These are phyloP conservation scores for Bocquillonia castaneifolia DNA, from an alignment of 441 rosid species.

Conservation along the genomic window DNA sequence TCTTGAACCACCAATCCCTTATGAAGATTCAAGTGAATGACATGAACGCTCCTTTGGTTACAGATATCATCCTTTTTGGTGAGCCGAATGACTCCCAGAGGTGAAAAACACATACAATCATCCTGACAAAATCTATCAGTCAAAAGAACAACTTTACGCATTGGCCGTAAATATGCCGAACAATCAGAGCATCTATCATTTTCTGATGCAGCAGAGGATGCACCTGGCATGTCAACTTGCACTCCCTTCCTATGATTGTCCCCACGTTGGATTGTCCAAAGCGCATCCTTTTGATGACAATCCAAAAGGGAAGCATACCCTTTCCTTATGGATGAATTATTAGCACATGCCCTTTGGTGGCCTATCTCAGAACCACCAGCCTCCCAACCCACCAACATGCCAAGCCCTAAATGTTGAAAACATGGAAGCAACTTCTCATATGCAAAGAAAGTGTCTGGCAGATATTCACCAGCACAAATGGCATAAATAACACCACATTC, in stretches of 20 bases:
- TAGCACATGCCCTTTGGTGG: slow-evolving; percentile 37
- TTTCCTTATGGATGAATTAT: slow-evolving; percentile 26
- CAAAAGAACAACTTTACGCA: slow-evolving; percentile 62
- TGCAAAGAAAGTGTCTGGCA: slow-evolving; percentile 39
- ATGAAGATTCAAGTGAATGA: slow-evolving; percentile 59
- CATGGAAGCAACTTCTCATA: slow-evolving; percentile 43
- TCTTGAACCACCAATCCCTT: slow-evolving; percentile 42
- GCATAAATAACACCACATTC: slow-evolving; percentile 66
- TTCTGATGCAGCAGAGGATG: slow-evolving; percentile 49
- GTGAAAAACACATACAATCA: slow-evolving; percentile 71
- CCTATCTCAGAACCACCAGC: slow-evolving; percentile 68
- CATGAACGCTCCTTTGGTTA: slow-evolving; percentile 33
- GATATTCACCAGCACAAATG: slow-evolving; percentile 43
- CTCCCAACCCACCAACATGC: slow-evolving; percentile 67
- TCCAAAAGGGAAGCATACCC: slow-evolving; percentile 29
- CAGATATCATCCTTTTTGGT: slow-evolving; percentile 38
- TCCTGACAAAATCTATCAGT: slow-evolving; percentile 47
- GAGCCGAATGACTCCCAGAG: slow-evolving; percentile 78
- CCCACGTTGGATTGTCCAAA: slow-evolving; percentile 30
- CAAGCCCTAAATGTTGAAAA: slow-evolving; percentile 55
- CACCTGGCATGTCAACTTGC: slow-evolving; percentile 39
- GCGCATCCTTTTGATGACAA: slow-evolving; percentile 27
- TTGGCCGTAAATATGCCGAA: slow-evolving; percentile 33
- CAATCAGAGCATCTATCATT: slow-evolving; percentile 32
- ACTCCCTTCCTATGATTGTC: slow-evolving; percentile 31